These are phyloP conservation scores for Phytopythium sindhum DNA, from an alignment of 352 stramenopile genomes.

Conservation along the genomic window DNA sequence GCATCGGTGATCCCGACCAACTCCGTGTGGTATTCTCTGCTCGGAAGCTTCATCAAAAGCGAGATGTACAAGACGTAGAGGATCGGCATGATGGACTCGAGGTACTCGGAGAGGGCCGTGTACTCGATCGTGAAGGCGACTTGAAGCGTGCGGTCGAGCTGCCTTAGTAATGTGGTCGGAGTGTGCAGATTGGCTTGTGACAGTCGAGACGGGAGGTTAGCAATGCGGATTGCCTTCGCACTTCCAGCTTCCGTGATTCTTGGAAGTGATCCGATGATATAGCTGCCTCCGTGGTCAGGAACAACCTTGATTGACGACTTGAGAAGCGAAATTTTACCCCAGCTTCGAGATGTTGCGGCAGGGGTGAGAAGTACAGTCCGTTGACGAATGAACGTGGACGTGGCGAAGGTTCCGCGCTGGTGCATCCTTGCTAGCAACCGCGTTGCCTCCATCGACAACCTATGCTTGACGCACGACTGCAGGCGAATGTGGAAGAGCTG, in stretches of 20 bases:
- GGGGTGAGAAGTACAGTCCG: neutral
- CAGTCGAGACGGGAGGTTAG: neutral
- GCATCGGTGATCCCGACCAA: constrained; percentile 10
- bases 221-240: too few species aligned
- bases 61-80: constrained; percentile 24
- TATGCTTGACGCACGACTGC: neutral
- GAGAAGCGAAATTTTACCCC: neutral
- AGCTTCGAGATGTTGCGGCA: neutral
- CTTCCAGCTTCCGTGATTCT: too few species aligned
- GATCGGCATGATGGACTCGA: constrained; percentile 33
- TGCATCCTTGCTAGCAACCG: neutral
- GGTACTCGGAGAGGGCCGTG: constrained; percentile 32
- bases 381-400: neutral
- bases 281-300: neutral
- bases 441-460: neutral
- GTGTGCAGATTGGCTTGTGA: neutral
- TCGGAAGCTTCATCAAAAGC: constrained; percentile 26
- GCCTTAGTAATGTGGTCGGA: neutral
- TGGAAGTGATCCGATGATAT: neutral
- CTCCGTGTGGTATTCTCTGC: constrained; percentile 30
- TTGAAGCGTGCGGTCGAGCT: constrained; percentile 6
- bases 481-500: neutral
- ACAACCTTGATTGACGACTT: neutral
- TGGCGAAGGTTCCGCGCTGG: neutral
- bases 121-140: constrained; percentile 35